phyloP scores from a whole-genome alignment of 1,284 basidiomycete genomes.

The Cutaneotrichosporon cyanovorans region DNA sequence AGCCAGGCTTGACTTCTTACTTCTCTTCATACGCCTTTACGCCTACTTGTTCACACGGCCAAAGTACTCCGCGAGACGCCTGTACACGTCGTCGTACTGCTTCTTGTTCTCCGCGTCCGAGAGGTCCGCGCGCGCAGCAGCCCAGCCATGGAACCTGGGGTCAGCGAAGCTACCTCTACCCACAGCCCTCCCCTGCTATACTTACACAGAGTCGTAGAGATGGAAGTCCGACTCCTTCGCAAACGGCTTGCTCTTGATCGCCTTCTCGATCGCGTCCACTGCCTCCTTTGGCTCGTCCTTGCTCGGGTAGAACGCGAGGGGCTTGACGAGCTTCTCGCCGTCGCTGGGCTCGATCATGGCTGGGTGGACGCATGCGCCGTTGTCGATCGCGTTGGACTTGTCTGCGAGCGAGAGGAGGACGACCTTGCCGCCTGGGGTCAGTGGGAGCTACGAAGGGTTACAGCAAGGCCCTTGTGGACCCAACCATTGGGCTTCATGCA shows the following conservation, averaged over 20 bases:
- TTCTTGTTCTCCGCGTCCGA: slow-evolving; percentile 58
- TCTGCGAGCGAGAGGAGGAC: slow-evolving; percentile 24
- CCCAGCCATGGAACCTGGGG: slow-evolving; percentile 61
- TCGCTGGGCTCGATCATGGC: slow-evolving; percentile 38
- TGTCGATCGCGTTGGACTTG: slow-evolving; percentile 18
- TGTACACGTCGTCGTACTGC: slow-evolving; percentile 61
- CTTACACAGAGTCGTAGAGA: slow-evolving; percentile 39
- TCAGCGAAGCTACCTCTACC: background rate
- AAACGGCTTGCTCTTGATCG: slow-evolving; percentile 24
- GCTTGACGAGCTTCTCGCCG: slow-evolving; percentile 30
- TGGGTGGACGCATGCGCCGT: slow-evolving; percentile 34
- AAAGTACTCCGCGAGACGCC: slow-evolving; percentile 53
- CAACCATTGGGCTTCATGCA: too few species aligned
- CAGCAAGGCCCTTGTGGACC: too few species aligned
- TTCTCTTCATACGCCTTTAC: background rate
- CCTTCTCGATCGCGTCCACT: slow-evolving; percentile 23
- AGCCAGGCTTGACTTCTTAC: background rate
- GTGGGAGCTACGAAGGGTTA: background rate
- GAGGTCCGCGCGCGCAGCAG: slow-evolving; percentile 61
- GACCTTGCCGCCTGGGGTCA: slow-evolving; percentile 34
- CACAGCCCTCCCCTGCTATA: background rate
- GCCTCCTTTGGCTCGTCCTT: slow-evolving; percentile 37
- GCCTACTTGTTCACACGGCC: slow-evolving; percentile 6
- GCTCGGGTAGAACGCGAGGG: slow-evolving; percentile 36
- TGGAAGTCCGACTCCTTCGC: slow-evolving; percentile 24